phyloP scores from a whole-genome alignment of 2,329 filamentous ascomycete genomes.

The Fusarium tricinctum region DNA sequence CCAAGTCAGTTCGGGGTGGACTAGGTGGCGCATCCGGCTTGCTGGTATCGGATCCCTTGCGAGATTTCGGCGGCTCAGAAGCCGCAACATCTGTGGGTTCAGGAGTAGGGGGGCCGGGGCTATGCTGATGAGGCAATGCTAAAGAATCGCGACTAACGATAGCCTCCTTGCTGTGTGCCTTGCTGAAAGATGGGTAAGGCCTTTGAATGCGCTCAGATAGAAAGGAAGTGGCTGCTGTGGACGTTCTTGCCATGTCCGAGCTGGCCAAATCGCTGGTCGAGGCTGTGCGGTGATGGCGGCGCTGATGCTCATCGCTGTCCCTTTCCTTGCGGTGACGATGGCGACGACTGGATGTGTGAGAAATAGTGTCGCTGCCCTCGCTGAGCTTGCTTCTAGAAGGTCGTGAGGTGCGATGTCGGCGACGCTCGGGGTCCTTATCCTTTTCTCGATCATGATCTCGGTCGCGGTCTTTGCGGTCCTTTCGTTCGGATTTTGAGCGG shows the following conservation, averaged over 20 bases:
- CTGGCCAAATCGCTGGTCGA: conserved; percentile 64
- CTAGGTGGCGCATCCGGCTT: conserved; percentile 69
- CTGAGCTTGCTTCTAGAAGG: conserved; percentile 59
- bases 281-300: conserved; percentile 46
- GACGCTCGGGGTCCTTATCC: conserved; percentile 54
- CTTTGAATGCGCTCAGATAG: conserved; percentile 64
- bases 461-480: conserved; percentile 56
- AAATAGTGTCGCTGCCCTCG: conserved; percentile 58
- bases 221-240: conserved; percentile 53
- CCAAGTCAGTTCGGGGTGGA: conserved; percentile 74
- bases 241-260: conserved; percentile 60
- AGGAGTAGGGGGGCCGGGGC: conserved; percentile 73
- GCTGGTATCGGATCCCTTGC: conserved; percentile 49
- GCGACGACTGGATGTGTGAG: conserved; percentile 55
- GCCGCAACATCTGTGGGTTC: conserved; percentile 70
- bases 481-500: conserved; percentile 58
- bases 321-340: conserved; percentile 53
- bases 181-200: conserved; percentile 88
- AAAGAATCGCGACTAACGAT: conserved; percentile 74
- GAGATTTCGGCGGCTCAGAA: conserved; percentile 27
- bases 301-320: conserved; percentile 54
- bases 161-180: conserved; percentile 90
- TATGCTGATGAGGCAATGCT: conserved; percentile 51
- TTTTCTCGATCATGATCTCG: conserved; percentile 52
- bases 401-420: conserved; percentile 58